These are phyloP conservation scores for Aspergillus hortae DNA, from an alignment of 2,329 filamentous ascomycete species.

Conservation along the genomic window DNA sequence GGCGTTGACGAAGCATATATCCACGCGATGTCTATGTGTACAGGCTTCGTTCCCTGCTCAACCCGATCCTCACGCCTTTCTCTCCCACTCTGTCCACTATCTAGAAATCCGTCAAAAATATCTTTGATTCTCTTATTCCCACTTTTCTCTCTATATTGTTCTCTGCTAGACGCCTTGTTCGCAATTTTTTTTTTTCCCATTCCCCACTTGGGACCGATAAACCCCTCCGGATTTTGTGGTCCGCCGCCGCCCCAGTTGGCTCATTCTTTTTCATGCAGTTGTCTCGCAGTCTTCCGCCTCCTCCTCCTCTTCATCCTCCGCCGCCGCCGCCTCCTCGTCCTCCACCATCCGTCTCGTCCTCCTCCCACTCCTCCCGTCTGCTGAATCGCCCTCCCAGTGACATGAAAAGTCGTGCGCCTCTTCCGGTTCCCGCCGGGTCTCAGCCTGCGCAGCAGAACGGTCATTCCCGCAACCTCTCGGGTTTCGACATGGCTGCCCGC, in stretches of 20 bases:
- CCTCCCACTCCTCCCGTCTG: conserved; percentile 18
- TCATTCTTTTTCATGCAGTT: conserved; percentile 13
- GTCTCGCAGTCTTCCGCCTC: conserved; percentile 12
- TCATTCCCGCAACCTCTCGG: conserved; percentile 40
- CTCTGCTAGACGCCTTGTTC: neutral
- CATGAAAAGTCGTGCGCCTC: conserved; percentile 40
- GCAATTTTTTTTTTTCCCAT: conserved; percentile 3
- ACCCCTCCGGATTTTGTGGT: conserved; percentile 22
- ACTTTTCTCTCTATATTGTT: neutral
- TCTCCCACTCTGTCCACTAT: too few relatives aligned
- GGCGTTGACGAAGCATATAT: too few relatives aligned
- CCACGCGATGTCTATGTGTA: too few relatives aligned
- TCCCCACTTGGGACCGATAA: conserved; percentile 17
- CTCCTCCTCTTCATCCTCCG: conserved; percentile 1
- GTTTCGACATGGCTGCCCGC: conserved; percentile 44
- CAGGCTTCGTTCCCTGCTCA: too few relatives aligned
- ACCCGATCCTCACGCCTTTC: too few relatives aligned
- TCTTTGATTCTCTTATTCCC: neutral
- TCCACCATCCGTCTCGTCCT: conserved; percentile 12
- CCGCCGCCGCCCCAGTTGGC: neutral
- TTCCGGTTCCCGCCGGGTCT: conserved; percentile 34
- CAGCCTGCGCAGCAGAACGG: conserved; percentile 37
- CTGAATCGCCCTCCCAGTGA: conserved; percentile 30
- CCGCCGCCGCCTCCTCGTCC: conserved; percentile 3
- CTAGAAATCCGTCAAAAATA: neutral